Percentiles rank a stretch among this genome's conserved stretches.
Evolutionary conservation across 139 green algal genomes (phyloP).

Genomic region (Microglena sp.): DNA sequence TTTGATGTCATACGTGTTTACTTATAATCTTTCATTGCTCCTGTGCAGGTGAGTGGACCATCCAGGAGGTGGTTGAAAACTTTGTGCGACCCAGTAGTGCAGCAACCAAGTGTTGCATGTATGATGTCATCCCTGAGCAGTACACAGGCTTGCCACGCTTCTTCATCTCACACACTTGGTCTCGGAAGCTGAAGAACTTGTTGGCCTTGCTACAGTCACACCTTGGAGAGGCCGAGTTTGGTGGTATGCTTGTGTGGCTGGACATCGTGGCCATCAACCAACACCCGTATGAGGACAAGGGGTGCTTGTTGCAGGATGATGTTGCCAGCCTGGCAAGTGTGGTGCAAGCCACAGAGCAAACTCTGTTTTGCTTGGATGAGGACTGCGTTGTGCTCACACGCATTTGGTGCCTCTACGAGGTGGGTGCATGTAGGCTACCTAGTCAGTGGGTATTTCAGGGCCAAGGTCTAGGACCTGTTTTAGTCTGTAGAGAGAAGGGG

Average conservation of each 20-base stretch:
- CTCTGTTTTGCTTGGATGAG: slow-evolving; percentile 8
- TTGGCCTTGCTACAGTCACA: background rate
- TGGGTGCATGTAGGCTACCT: too few relatives aligned
- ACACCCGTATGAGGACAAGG: slow-evolving; percentile 2
- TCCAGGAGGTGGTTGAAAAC: too few relatives aligned
- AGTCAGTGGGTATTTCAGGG: too few relatives aligned
- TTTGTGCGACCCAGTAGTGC: background rate
- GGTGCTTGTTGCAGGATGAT: background rate
- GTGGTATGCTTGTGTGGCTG: too few relatives aligned
- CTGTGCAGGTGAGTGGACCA: too few relatives aligned
- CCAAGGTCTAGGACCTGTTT: too few relatives aligned
- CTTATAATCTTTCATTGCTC: too few relatives aligned
- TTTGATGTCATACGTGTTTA: too few relatives aligned
- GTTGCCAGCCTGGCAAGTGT: slow-evolving; percentile 6
- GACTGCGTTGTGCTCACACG: slow-evolving; percentile 5
- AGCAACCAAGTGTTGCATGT: slow-evolving; percentile 4
- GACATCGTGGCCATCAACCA: slow-evolving; percentile 14
- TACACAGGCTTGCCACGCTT: background rate
- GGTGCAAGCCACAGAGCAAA: background rate
- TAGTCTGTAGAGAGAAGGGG: too few relatives aligned
- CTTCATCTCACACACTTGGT: slow-evolving; percentile 7
- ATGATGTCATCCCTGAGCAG: background rate
- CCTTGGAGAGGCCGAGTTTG: too few relatives aligned
- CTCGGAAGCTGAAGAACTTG: background rate
- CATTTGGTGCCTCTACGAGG: slow-evolving; percentile 15